Base-by-base conservation (phyloP, 1,284 basidiomycete genomes). In the Ceratobasidium sp. region DNA sequence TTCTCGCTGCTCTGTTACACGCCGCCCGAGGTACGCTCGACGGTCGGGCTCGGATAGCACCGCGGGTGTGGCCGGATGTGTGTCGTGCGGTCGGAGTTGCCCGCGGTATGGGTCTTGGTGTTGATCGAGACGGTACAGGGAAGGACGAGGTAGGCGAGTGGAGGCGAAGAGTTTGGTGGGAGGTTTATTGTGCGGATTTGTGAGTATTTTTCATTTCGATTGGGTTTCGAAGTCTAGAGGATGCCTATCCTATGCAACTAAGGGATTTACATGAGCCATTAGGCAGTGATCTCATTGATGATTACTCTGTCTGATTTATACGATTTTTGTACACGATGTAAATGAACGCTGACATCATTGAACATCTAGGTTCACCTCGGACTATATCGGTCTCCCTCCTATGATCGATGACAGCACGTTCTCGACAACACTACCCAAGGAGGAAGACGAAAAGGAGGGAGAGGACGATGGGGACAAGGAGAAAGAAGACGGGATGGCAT, bases 141-240 rank as follows among this genome's bases (percentile, higher is more conserved):
- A 65, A 59, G 33, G 75, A 64, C 6, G 82, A 82, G 42, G 77
- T 91, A 77, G 88, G 89, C 38, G 91, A 92, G 82, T 87, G 87
- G 80, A 87, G 90, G 79, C 85, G 90, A 78, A 85, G 90, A 81
- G 82, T 92, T 1, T 93, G 92, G 91, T 94, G 93, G 92, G 91
- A 92, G 78, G 86, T 93, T 12, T 88, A 89, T 82, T 92, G 89
- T 83, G 92, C 90, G 82, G 92, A 94, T 82, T 83, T 90, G 92
- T 93, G 82, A 82, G 91, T 88, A 33, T 33, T n/a, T 42, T 61
- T 69, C 80, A 78, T 23, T 61, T 38, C 56, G 26, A 17, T 40
- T 40, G 59, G 17, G 15, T 62, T 62, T 6, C 59, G 17, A 33
- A 20, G 20, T 57, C 68, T 17, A 57, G 28, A 44, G 42, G 40